These are phyloP conservation scores for Omphalea diandra DNA, from an alignment of 441 rosid genomes.

Conservation along the genomic window DNA sequence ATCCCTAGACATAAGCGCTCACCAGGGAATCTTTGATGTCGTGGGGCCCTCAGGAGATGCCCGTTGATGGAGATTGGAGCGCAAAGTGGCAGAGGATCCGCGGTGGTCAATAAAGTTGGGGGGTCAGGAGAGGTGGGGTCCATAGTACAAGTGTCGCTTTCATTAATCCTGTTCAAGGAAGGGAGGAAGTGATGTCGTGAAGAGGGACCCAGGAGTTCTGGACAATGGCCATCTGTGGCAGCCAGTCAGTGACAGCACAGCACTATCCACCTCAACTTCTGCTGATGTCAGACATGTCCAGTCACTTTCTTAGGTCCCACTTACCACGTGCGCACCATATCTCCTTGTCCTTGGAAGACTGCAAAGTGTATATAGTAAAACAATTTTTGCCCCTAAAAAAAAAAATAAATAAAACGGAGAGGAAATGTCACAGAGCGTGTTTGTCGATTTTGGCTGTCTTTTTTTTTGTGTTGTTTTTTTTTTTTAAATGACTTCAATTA, in stretches of 20 bases:
- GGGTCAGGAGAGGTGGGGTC: slow-evolving; percentile 19
- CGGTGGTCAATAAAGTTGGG: slow-evolving; percentile 11
- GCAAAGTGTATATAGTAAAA: too few species aligned
- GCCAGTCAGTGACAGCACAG: slow-evolving; percentile 10
- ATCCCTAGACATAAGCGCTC: background rate
- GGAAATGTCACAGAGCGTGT: too few species aligned
- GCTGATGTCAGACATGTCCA: slow-evolving; percentile 28
- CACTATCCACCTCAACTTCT: background rate
- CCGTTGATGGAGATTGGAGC: background rate
- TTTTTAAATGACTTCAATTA: too few species aligned
- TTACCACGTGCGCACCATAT: slow-evolving; percentile 32
- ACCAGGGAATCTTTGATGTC: background rate
- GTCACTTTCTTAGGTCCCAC: slow-evolving; percentile 27
- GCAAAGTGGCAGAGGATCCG: slow-evolving; percentile 29
- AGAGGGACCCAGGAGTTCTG: slow-evolving; percentile 21
- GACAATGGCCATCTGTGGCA: background rate
- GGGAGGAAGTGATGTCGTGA: slow-evolving; percentile 17
- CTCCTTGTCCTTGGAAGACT: slow-evolving; percentile 5
- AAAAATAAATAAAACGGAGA: too few species aligned
- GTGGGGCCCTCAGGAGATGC: slow-evolving; percentile 1
- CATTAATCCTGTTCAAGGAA: slow-evolving; percentile 10
- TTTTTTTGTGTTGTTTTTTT: too few species aligned
- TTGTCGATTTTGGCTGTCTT: too few species aligned
- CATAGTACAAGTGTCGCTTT: slow-evolving; percentile 10
- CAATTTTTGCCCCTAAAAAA: too few species aligned